Evolutionary conservation across 106 monocot species (phyloP).

Genomic region (Dactylorhiza incarnata): DNA sequence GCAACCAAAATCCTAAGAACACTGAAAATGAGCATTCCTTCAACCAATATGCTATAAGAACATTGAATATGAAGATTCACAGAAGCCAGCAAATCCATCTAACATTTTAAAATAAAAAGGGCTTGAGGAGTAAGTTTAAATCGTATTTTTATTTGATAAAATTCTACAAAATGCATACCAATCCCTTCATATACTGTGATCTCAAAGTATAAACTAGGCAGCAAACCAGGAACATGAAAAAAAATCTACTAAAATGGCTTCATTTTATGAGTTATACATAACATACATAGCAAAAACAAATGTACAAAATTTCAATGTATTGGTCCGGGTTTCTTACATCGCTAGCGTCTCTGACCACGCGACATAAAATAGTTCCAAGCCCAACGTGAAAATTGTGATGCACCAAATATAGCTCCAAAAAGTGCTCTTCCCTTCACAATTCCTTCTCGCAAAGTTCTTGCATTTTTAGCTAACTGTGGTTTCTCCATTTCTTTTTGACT

Average conservation of each 20-base stretch:
- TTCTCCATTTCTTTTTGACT: constrained; percentile 15
- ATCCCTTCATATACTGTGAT: no score
- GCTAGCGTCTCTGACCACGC: constrained; percentile 12
- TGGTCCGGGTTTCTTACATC: background rate
- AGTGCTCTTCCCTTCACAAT: constrained; percentile 43
- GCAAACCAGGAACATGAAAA: background rate
- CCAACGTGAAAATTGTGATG: constrained; percentile 35
- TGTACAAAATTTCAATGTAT: background rate
- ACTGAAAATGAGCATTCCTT: background rate
- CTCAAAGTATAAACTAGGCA: no score
- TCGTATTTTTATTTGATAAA: no score
- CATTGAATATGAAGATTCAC: no score
- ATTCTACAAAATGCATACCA: no score
- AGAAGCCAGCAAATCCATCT: no score
- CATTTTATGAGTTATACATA: background rate
- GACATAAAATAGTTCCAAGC: constrained; percentile 29
- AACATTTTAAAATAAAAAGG: no score
- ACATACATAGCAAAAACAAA: background rate
- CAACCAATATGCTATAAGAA: no score
- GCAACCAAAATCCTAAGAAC: background rate
- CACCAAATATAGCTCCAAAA: constrained; percentile 34
- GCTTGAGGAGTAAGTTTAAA: no score
- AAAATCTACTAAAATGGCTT: background rate
- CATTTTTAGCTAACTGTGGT: constrained; percentile 39
- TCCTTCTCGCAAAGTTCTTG: constrained; percentile 50